Percentiles rank a stretch among this genome's conserved stretches.
phyloP scores from a whole-genome alignment of 495 filamentous ascomycete species.

The Aspergillus steynii region DNA sequence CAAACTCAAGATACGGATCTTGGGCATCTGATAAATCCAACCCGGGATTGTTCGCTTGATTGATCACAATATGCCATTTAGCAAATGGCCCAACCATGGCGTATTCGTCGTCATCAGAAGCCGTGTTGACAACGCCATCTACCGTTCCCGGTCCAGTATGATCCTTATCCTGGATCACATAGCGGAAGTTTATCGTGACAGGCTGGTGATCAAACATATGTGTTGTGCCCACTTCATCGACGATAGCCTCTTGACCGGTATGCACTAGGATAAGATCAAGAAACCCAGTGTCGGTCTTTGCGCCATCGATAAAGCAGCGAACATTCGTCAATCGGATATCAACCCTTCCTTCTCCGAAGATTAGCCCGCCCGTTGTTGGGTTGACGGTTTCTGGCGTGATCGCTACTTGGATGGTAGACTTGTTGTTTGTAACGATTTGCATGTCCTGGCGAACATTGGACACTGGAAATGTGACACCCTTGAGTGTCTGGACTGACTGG shows the following conservation, averaged over 20 bases:
- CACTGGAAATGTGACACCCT: background rate
- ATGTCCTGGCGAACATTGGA: background rate
- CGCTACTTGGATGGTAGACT: background rate
- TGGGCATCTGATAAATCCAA: background rate
- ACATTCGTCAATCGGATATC: constrained; percentile 1
- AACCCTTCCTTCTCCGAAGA: background rate
- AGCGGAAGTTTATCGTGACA: constrained; percentile 7
- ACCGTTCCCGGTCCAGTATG: background rate
- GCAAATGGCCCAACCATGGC: constrained; percentile 11
- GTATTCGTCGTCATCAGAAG: background rate
- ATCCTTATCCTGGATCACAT: background rate
- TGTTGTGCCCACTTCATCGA: background rate
- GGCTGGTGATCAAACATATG: constrained; percentile 3
- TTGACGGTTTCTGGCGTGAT: background rate
- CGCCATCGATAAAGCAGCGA: constrained; percentile 1
- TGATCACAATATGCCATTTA: constrained; percentile 2
- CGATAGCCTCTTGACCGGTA: background rate
- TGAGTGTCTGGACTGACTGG: background rate
- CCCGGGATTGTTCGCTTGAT: background rate
- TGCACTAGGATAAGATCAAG: background rate
- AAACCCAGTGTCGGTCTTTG: background rate
- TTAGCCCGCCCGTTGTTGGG: background rate
- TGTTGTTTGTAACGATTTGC: background rate
- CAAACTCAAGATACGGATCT: constrained; percentile 5
- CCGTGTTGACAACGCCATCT: constrained; percentile 2